Conservation (phyloP, 2,329 filamentous ascomycete species). For the Phaeomoniella chlamydospora region DNA sequence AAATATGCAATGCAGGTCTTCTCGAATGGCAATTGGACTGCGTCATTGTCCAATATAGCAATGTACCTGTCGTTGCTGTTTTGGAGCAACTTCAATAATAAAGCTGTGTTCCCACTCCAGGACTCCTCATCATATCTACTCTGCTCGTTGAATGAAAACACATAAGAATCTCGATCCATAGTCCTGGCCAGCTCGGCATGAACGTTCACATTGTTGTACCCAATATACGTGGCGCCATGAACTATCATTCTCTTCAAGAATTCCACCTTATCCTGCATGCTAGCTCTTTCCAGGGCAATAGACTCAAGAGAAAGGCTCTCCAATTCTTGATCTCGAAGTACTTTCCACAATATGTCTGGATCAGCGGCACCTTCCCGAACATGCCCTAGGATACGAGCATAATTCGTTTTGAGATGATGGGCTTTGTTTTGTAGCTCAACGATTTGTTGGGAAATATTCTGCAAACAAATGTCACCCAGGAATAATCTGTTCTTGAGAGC, state of each 20-base stretch:
- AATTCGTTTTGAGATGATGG: conserved; percentile 5
- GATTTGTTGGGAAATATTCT: conserved; percentile 5
- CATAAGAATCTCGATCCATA: conserved; percentile 7
- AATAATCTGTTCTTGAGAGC: conserved; percentile 6
- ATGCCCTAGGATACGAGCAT: conserved; percentile 5
- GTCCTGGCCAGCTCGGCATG: conserved; percentile 2
- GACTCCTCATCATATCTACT: conserved; percentile 5
- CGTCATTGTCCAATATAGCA: conserved; percentile 12
- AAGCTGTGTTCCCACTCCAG: conserved; percentile 9
- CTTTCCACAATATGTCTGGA: conserved; percentile 5
- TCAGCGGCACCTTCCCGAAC: conserved; percentile 7
- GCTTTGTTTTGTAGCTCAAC: conserved; percentile 3
- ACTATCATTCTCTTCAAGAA: conserved; percentile 10
- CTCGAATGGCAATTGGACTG: conserved; percentile 5
- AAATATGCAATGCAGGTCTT: conserved; percentile 9
- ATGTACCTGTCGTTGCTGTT: conserved; percentile 4
- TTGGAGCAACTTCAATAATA: conserved; percentile 11
- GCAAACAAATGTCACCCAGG: conserved; percentile 8
- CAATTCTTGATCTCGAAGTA: conserved; percentile 4
- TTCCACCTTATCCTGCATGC: conserved; percentile 8
- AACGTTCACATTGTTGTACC: conserved; percentile 6
- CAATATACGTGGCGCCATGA: conserved; percentile 13
- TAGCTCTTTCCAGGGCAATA: conserved; percentile 3
- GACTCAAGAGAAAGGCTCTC: conserved; percentile 5
- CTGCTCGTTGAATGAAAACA: conserved; percentile 11